A percentile compares a stretch with the other conserved stretches of the same genome.
Evolutionary conservation across 495 filamentous ascomycete genomes (phyloP).

Genomic region (Gamarada debralockiae): DNA sequence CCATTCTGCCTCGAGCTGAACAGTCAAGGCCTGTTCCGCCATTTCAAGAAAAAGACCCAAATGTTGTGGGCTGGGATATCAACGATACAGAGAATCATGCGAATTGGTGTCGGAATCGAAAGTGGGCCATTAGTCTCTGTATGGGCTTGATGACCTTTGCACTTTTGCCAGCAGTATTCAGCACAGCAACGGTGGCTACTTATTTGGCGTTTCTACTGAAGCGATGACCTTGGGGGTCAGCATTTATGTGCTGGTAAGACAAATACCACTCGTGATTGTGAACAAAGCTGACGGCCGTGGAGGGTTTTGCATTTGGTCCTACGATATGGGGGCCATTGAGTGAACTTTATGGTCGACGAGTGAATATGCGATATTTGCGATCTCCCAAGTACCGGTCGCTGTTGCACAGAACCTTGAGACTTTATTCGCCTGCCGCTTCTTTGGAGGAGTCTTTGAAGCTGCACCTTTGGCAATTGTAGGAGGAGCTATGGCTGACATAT

Average conservation of each 20-base stretch:
- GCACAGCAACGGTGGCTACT: constrained; percentile 13
- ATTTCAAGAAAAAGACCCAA: constrained; percentile 20
- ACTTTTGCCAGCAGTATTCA: constrained; percentile 18
- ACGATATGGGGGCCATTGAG: constrained; percentile 13
- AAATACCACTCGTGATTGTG: neutral
- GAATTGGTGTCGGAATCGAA: constrained; percentile 64
- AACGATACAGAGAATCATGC: constrained; percentile 62
- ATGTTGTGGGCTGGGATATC: constrained; percentile 60
- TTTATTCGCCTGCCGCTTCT: constrained; percentile 58
- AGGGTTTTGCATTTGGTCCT: too few relatives aligned
- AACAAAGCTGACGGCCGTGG: too few relatives aligned
- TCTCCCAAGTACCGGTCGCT: constrained; percentile 61
- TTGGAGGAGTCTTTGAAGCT: constrained; percentile 60
- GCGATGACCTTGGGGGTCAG: constrained; percentile 23
- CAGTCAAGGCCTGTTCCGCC: too few relatives aligned
- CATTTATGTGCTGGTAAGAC: constrained; percentile 26
- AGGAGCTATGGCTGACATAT: constrained; percentile 72
- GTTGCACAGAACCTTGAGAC: constrained; percentile 58
- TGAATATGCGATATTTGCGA: constrained; percentile 51
- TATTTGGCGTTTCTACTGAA: constrained; percentile 16
- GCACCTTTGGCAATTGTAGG: constrained; percentile 64
- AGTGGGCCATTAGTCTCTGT: constrained; percentile 48
- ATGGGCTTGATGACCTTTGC: constrained; percentile 52
- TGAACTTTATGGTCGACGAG: constrained; percentile 41
- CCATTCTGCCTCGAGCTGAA: too few relatives aligned